These are phyloP conservation scores for Eucalyptus cloeziana DNA, from an alignment of 345 rosid genomes.

Conservation along the genomic window DNA sequence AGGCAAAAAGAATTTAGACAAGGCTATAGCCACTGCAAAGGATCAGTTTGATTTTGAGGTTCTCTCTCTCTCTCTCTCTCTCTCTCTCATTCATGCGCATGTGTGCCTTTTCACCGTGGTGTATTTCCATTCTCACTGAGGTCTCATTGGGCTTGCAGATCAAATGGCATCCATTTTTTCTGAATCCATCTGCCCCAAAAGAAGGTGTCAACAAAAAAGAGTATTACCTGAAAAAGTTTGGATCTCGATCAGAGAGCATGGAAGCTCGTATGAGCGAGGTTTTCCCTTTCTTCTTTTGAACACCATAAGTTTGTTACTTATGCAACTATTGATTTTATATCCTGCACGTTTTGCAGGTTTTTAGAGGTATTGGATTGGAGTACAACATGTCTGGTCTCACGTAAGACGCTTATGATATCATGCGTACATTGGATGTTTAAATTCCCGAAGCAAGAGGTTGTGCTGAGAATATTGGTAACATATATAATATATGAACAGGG, in stretches of 20 bases:
- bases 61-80: neutral
- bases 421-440: neutral
- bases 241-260: slow-evolving; percentile 37
- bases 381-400: slow-evolving; percentile 75
- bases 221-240: slow-evolving; percentile 53
- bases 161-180: slow-evolving; percentile 80
- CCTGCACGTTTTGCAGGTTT: slow-evolving; percentile 36
- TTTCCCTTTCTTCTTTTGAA: neutral
- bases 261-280: slow-evolving; percentile 61
- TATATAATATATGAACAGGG: slow-evolving; percentile 28
- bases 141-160: slow-evolving; percentile 27
- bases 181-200: slow-evolving; percentile 75
- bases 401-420: slow-evolving; percentile 22
- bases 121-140: neutral
- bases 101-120: neutral
- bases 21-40: slow-evolving; percentile 53
- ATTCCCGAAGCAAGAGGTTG: neutral
- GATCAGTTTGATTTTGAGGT: slow-evolving; percentile 68
- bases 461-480: neutral
- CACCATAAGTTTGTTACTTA: neutral
- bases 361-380: slow-evolving; percentile 57
- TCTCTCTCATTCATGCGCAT: neutral
- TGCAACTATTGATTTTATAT: neutral
- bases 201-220: slow-evolving; percentile 75
- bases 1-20: slow-evolving; percentile 75